These are phyloP conservation scores for Butyriboletus appendiculatus DNA, from an alignment of 1,284 basidiomycete genomes.

Conservation along the genomic window DNA sequence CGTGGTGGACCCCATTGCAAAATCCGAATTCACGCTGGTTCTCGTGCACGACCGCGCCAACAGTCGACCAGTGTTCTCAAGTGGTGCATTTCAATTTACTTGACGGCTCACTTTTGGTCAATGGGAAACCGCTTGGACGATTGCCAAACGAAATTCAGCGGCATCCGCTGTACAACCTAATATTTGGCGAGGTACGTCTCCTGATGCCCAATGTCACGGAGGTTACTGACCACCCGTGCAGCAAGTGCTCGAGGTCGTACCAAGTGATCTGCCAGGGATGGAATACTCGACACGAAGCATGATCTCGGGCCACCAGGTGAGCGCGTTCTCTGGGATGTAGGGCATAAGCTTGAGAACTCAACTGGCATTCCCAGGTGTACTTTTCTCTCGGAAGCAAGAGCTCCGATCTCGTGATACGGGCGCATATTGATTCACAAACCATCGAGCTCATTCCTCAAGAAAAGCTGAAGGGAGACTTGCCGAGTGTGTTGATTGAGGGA, in stretches of 20 bases:
- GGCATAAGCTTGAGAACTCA: background rate
- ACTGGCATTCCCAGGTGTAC: conserved; percentile 23
- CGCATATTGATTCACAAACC: background rate
- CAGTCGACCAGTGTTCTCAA: conserved; percentile 12
- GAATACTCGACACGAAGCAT: conserved; percentile 35
- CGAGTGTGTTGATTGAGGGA: conserved; percentile 33
- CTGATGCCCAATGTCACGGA: background rate
- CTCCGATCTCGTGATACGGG: background rate
- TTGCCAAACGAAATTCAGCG: no score
- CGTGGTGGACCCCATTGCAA: conserved; percentile 33
- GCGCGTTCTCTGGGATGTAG: background rate
- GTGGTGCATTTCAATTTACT: conserved; percentile 42
- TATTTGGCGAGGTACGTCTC: conserved; percentile 32
- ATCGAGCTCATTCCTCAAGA: conserved; percentile 41
- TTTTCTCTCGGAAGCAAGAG: conserved; percentile 19
- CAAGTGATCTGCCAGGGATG: conserved; percentile 37
- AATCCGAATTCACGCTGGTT: conserved; percentile 41
- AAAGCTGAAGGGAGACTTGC: conserved; percentile 40
- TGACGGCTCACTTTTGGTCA: no score
- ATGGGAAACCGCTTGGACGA: no score
- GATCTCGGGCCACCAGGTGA: conserved; percentile 28
- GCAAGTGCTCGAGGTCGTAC: conserved; percentile 41
- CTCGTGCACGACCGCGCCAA: conserved; percentile 19
- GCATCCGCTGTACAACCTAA: no score
- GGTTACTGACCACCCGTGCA: conserved; percentile 11